phyloP scores from a whole-genome alignment of 768 basidiomycete species.

The Tricholoma hemisulphureum region DNA sequence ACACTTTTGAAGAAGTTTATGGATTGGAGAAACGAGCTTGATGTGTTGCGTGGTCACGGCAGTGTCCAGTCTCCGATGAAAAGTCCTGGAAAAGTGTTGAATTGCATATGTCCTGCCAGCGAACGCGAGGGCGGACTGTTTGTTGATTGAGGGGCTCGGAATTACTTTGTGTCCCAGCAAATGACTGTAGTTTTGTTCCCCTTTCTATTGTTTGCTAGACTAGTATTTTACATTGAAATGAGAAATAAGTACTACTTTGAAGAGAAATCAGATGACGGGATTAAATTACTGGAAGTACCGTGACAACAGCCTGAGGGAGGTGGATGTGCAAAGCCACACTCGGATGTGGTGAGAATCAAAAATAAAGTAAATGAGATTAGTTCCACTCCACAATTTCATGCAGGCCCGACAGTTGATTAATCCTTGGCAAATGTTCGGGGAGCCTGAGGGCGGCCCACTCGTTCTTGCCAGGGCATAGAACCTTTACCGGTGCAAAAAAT shows the following conservation, averaged over 20 bases:
- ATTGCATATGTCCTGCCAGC: slow-evolving; percentile 15
- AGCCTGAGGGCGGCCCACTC: slow-evolving; percentile 7
- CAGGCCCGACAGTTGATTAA: neutral
- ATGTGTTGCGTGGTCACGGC: slow-evolving; percentile 31
- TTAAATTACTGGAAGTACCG: neutral
- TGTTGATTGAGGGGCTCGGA: slow-evolving; percentile 20
- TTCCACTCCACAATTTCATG: neutral
- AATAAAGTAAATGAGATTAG: neutral
- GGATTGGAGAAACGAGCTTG: slow-evolving; percentile 42
- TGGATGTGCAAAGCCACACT: too few species aligned
- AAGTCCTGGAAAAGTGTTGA: slow-evolving; percentile 5
- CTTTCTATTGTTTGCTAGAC: neutral
- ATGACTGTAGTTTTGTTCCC: neutral
- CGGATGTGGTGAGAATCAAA: too few species aligned
- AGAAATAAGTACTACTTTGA: neutral
- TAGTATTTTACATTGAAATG: neutral
- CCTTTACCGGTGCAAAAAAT: slow-evolving; percentile 40
- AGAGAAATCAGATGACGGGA: neutral
- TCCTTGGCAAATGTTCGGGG: slow-evolving; percentile 9
- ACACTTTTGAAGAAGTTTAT: slow-evolving; percentile 38
- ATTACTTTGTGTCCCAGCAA: too few species aligned
- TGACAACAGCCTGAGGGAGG: too few species aligned
- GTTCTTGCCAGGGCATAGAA: slow-evolving; percentile 27
- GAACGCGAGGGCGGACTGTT: slow-evolving; percentile 34
- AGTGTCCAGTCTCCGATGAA: slow-evolving; percentile 11